Conservation (phyloP, 371 early-diverging fungal species). For the Blastocladiella emersonii region DNA sequence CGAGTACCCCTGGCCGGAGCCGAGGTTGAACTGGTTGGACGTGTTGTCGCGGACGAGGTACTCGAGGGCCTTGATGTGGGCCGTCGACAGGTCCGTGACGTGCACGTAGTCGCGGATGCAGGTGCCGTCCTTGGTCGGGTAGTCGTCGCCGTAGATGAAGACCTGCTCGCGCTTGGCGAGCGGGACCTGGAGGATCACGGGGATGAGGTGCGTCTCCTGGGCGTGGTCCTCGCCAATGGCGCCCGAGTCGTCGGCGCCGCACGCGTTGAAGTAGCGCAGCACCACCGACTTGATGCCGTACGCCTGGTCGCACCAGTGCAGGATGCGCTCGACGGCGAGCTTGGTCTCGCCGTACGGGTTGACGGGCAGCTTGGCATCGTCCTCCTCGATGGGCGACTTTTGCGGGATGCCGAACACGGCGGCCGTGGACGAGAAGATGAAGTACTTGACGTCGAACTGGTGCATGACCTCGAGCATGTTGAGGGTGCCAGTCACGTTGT, state of each 20-base stretch:
- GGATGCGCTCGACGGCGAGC: conserved; percentile 25
- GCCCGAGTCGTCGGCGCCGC: conserved; percentile 30
- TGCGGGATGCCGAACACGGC: conserved; percentile 34
- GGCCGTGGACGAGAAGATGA: conserved; percentile 40
- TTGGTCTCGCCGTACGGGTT: conserved; percentile 44
- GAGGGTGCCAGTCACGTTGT: conserved; percentile 34
- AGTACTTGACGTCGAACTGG: conserved; percentile 24
- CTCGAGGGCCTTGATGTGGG: conserved; percentile 33
- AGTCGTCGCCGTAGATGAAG: conserved; percentile 31
- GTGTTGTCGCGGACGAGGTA: conserved; percentile 18
- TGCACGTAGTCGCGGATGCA: conserved; percentile 32
- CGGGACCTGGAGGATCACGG: conserved; percentile 29
- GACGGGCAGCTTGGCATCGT: conserved; percentile 18
- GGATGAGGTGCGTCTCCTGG: conserved; percentile 33
- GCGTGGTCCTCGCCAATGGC: conserved; percentile 36
- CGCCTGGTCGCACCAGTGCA: conserved; percentile 16
- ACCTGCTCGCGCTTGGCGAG: conserved; percentile 28
- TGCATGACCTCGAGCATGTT: conserved; percentile 31
- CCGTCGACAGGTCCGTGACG: conserved; percentile 29
- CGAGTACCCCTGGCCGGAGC: conserved; percentile 28
- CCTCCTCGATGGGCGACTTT: conserved; percentile 25
- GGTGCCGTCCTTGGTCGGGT: conserved; percentile 28
- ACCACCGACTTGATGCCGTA: conserved; percentile 16
- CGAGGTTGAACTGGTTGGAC: conserved; percentile 23
- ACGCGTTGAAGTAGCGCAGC: conserved; percentile 39